phyloP scores from a whole-genome alignment of 768 basidiomycete species.

The Termitomyces sp. region DNA sequence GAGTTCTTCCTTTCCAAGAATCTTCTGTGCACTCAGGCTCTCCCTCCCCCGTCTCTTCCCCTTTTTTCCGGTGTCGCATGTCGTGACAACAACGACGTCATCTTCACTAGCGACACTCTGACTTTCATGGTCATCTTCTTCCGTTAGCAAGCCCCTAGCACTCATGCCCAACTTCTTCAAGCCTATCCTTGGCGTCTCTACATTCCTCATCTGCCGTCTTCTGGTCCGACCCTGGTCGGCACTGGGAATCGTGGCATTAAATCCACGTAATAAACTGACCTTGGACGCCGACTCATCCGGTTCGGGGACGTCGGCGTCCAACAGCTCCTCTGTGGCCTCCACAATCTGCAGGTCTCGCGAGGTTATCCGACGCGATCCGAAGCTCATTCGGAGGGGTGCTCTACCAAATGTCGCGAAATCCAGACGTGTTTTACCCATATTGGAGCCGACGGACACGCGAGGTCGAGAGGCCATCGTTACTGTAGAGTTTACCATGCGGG shows the following conservation, averaged over 20 bases:
- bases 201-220: constrained; percentile 75
- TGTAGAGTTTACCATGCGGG: constrained; percentile 71
- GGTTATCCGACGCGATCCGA: constrained; percentile 66
- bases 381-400: constrained; percentile 66
- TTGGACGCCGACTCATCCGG: constrained; percentile 65
- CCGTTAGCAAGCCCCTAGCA: constrained; percentile 70
- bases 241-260: constrained; percentile 93
- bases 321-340: constrained; percentile 77
- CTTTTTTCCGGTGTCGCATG: constrained; percentile 36
- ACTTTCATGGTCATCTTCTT: constrained; percentile 51
- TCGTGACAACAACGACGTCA: constrained; percentile 62
- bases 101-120: constrained; percentile 74
- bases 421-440: constrained; percentile 38
- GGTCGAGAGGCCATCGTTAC: constrained; percentile 62
- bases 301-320: constrained; percentile 70
- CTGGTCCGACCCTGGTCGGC: constrained; percentile 76
- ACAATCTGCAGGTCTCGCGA: constrained; percentile 83
- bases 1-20: constrained; percentile 82
- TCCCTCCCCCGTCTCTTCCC: constrained; percentile 56
- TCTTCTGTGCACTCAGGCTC: constrained; percentile 66
- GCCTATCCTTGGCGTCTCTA: constrained; percentile 73
- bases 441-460: constrained; percentile 30
- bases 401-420: constrained; percentile 81
- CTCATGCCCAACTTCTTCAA: constrained; percentile 77
- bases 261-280: constrained; percentile 84